Evolutionary conservation across 139 green algal species (phyloP), one percentile per base, ranked within the genome.

Genomic region (Mesotaenium endlicherianum): DNA sequence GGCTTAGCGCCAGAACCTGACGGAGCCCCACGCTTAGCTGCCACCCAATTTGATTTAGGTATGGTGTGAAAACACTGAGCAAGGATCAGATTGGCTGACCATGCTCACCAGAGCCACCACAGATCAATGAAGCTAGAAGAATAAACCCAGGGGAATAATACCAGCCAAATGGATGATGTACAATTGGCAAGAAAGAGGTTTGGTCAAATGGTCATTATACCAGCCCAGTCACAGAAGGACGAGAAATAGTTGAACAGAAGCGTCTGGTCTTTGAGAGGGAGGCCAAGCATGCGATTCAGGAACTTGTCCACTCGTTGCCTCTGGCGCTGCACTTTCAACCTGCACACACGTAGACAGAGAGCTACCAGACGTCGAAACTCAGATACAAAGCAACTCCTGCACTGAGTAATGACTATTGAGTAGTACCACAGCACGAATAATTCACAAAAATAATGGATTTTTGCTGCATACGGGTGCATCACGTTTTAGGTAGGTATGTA

Each of bases 221-320:
- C 70, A n/a, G 55, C 44, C 8, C 3, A 5, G 40, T 80, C 72
- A n/a, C 42, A 80, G 39, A 30, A 34, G n/a, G 30, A 42, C 5
- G 39, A 69, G 72, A 80, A 80, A 6, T 55, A 42, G 5, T 42
- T 31, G 72, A 69, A 80, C 39, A 80, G 50, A 5, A 8, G 6
- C 11, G 6, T 26, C 34, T 80, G 72, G 6, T 80, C 72, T 4
- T 40, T 6, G 50, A 80, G n/a, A 36, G 72, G 31, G 14, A 80
- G 8, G 31, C 72, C 72, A 3, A 80, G 72, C n/a, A 80, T 30
- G 8, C 72, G 72, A n/a, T 80, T 80, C 8, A 80, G 50, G 50
- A 80, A 80, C 11, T 67, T 26, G 42, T 55, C 44, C 17, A 77
- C n/a, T 4, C 26, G 16, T 64, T 30, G 8, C 11, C 14, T 49